A percentile compares a stretch with the other conserved stretches of the same genome.
Evolutionary conservation across 768 basidiomycete genomes (phyloP).

Genomic region (Goffeauzyma gilvescens): DNA sequence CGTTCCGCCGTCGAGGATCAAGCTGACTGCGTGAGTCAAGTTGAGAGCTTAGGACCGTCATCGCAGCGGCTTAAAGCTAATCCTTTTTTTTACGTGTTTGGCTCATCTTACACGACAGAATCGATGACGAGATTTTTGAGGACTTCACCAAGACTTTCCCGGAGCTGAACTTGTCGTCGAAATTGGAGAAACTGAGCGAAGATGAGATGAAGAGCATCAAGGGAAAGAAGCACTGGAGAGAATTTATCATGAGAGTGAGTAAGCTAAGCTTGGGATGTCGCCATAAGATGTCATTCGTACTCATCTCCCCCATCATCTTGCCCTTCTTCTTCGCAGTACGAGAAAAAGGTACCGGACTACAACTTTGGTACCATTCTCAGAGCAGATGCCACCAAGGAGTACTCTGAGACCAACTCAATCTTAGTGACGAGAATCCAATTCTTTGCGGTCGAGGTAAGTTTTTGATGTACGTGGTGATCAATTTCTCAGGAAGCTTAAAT

Average conservation of each 20-base stretch:
- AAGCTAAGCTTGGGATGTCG: no score
- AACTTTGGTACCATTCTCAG: conserved; percentile 94
- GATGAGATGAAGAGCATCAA: conserved; percentile 74
- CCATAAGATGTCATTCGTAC: conserved; percentile 9
- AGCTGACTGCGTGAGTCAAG: conserved; percentile 52
- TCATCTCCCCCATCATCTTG: not conserved
- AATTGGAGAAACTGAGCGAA: conserved; percentile 52
- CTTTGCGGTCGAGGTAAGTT: conserved; percentile 66
- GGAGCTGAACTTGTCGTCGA: conserved; percentile 39
- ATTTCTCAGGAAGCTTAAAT: not conserved
- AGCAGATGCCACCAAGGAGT: conserved; percentile 57
- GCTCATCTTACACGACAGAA: conserved; percentile 33
- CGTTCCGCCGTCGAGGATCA: conserved; percentile 54
- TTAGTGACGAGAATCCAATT: conserved; percentile 64
- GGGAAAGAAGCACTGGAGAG: conserved; percentile 79
- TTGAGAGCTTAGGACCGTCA: not conserved
- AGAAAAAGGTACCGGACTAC: conserved; percentile 74
- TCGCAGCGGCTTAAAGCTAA: not conserved
- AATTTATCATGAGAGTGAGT: conserved; percentile 46
- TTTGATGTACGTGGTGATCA: not conserved
- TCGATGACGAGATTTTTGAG: conserved; percentile 80
- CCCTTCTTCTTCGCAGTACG: conserved; percentile 39
- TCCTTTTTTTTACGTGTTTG: not conserved
- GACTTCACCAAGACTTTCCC: conserved; percentile 63
- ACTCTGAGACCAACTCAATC: conserved; percentile 79